Evolutionary conservation across 2,329 filamentous ascomycete species (phyloP), one percentile per base, ranked within the genome.

Genomic region (Fusarium liriodendri): DNA sequence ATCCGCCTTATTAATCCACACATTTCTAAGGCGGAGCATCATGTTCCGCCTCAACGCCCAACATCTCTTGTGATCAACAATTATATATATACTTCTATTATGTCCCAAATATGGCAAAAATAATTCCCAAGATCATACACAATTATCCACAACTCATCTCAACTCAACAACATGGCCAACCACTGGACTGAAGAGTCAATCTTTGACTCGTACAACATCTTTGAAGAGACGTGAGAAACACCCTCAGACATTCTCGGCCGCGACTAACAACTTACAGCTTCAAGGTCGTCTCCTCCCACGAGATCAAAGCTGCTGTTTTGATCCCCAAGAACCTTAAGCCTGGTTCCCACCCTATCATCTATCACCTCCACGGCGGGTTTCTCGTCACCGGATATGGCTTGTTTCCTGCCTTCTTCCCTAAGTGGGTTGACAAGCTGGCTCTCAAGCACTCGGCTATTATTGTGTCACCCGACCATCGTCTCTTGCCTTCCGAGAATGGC

Each of bases 351-450:
- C 78, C 78, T 0, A 40, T 79, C 2, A 70, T 79, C 7, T 69
- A 70, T 27, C 71, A 79, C 29, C 58, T 80, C 1, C 79, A 80
- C n/a, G 79, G 79, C 0, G 79, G 79, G 0, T 79, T 77, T 20
- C 70, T 80, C 0, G 69, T 76, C 20, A 72, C 65, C 16, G 78
- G 55, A 0, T 71, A 78, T 6, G 67, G 65, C 10, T 14, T 80
- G 0, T 79, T 76, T 7, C 67, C 70, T 0, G 64, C 74, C 1
- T 80, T 80, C 62, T 80, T 80, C 37, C 65, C 74, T 1, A 72
- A 52, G 1, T 79, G 74, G 74, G 61, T 69, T 2, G 59, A 73
- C 25, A 69, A 75, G 2, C 63, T 80, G 2, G 79, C 78, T 4
- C 59, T 75, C 1, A 63, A 78, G 50, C 57, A 79, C 1, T 72